Evolutionary conservation across 2,329 filamentous ascomycete species (phyloP), one percentile per base, ranked within the genome.

Genomic region (Clonostachys sp.): DNA sequence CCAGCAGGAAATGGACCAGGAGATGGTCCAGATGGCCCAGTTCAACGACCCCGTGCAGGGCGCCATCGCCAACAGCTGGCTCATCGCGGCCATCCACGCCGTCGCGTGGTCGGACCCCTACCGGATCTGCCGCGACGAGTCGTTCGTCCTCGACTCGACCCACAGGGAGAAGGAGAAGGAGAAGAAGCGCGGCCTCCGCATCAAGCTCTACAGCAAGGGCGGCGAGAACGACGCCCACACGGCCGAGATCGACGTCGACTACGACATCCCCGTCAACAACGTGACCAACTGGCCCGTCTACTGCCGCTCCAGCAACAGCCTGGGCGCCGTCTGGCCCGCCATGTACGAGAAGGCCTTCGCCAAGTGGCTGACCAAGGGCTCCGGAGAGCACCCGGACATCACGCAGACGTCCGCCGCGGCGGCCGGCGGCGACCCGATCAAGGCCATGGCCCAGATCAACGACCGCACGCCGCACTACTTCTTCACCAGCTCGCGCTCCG

Each of bases 301-400:
- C 59, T 68, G 65, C 54, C 67, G 63, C 50, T 64, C 70, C 13
- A 65, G 60, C 50, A 65, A 69, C 53, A 63, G 62, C 13, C 61
- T 61, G 49, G 68, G 71, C 24, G 24, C 24, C 52, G 62, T 72
- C 50, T 73, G 70, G 71, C 70, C 71, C 2, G 58, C 65, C 24
- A 60, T 73, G 41, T 73, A 73, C 57, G 71, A 74, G 61, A 74
- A 74, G 64, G 71, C 70, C 13, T 74, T 73, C 48, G 61, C 71
- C 54, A 70, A 70, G 58, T 74, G 71, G 71, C 60, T 71, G 51
- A 63, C 58, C 12, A 51, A 52, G 17, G 50, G 50, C 52, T 53
- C 54, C 42, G 55, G 56, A 1, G 57, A 67, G 52, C 63, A 62
- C 48, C 65, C 70, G 14, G 69, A 73, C 52, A 62, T 72, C 52